These are phyloP conservation scores for Haplosporangium sp. DNA, from an alignment of 371 early-diverging fungal species.

Conservation along the genomic window DNA sequence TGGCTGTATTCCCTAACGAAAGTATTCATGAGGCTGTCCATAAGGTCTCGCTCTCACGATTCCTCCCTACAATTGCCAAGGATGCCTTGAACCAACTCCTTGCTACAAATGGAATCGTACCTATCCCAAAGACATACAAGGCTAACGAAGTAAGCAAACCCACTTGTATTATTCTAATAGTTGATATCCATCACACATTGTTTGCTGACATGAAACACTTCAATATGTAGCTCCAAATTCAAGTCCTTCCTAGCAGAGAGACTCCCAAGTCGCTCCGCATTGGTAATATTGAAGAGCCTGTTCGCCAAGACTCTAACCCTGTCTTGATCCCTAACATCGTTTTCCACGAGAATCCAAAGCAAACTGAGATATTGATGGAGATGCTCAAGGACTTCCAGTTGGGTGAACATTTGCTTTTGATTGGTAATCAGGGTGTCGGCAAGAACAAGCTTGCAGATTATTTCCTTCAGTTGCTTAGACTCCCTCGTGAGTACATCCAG, in stretches of 20 bases:
- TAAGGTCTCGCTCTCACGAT: constrained; percentile 80
- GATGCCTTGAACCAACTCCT: constrained; percentile 76
- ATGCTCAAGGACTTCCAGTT: constrained; percentile 80
- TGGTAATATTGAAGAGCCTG: constrained; percentile 67
- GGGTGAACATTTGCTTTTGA: constrained; percentile 79
- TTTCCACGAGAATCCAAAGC: constrained; percentile 84
- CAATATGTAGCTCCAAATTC: constrained; percentile 61
- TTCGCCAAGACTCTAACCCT: constrained; percentile 71
- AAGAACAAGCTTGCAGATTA: constrained; percentile 88
- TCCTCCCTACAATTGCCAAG: constrained; percentile 79
- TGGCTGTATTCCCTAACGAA: constrained; percentile 78
- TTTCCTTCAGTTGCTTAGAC: constrained; percentile 76
- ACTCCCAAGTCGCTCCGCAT: constrained; percentile 65
- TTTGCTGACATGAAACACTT: neutral
- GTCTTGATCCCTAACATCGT: constrained; percentile 78
- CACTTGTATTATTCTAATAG: neutral
- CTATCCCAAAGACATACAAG: constrained; percentile 54
- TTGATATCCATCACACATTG: no score
- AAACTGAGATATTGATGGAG: constrained; percentile 76
- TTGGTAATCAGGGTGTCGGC: constrained; percentile 89
- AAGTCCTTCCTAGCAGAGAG: constrained; percentile 66
- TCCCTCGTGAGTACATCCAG: constrained; percentile 89
- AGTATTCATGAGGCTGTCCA: constrained; percentile 76
- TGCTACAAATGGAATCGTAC: constrained; percentile 68
- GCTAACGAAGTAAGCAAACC: constrained; percentile 55